A percentile compares a stretch with the other conserved stretches of the same genome.
These are phyloP conservation scores for Colletotrichum kahawae DNA, from an alignment of 2,329 filamentous ascomycete genomes.

Conservation along the genomic window DNA sequence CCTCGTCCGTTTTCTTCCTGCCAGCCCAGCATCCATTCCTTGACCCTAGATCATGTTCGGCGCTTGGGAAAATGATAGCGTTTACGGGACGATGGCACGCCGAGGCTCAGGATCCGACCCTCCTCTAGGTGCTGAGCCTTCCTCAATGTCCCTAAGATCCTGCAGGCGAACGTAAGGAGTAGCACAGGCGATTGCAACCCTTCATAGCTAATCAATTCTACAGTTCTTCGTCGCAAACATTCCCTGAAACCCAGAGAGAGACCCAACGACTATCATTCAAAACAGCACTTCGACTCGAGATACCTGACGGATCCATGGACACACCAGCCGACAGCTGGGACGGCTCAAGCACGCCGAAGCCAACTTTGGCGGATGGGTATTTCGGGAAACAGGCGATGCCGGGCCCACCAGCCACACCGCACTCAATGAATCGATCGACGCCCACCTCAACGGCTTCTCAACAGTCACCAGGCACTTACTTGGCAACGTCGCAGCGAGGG, in stretches of 20 bases:
- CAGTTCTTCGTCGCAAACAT: neutral
- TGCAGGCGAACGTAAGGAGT: neutral
- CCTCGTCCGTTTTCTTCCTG: neutral
- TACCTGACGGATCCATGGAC: neutral
- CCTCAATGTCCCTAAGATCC: neutral
- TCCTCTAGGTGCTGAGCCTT: neutral
- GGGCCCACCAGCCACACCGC: neutral
- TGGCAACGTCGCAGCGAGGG: neutral
- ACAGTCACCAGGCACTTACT: neutral
- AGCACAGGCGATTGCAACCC: neutral
- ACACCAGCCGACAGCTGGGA: conserved; percentile 16
- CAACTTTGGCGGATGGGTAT: neutral
- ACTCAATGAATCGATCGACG: neutral
- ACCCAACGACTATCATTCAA: conserved; percentile 17
- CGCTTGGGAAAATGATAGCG: neutral
- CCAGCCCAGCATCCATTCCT: neutral
- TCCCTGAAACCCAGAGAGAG: neutral
- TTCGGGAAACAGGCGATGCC: neutral
- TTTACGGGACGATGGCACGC: neutral
- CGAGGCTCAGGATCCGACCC: neutral
- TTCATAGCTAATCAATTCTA: neutral
- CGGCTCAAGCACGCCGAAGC: conserved; percentile 18
- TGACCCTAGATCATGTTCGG: neutral
- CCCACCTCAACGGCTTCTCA: neutral
- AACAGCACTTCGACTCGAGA: conserved; percentile 14